These are phyloP conservation scores for Jacaranda mimosifolia DNA, from an alignment of 257 asterid genomes.

Conservation along the genomic window DNA sequence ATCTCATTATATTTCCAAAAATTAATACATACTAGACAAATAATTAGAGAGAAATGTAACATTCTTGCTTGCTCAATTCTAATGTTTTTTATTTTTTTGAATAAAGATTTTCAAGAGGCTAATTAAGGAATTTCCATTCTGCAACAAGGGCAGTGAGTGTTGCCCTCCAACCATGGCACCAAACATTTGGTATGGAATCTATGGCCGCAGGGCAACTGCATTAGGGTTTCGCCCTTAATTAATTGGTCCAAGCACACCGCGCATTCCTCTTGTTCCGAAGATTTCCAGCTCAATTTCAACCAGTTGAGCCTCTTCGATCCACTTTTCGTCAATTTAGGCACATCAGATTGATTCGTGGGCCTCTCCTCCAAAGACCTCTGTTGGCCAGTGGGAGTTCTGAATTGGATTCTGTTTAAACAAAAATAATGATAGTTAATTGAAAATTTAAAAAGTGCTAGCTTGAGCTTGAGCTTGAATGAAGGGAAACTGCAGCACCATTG, in stretches of 20 bases:
- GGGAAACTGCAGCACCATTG: no score
- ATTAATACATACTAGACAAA: no score
- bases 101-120: constrained; percentile 2
- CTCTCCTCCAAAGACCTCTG: constrained; percentile 33
- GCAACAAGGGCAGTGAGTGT: constrained; percentile 79
- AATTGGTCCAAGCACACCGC: constrained; percentile 78
- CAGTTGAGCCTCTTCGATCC: constrained; percentile 61
- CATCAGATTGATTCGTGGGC: constrained; percentile 26
- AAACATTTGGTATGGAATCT: constrained; percentile 71
- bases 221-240: constrained; percentile 47
- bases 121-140: constrained; percentile 55
- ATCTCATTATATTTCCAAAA: no score
- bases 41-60: no score
- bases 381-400: constrained; percentile 28
- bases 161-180: constrained; percentile 76
- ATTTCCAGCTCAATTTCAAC: constrained; percentile 66
- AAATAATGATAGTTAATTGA: not conserved
- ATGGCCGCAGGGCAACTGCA: constrained; percentile 77
- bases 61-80: not conserved
- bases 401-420: not conserved
- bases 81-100: not conserved
- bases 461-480: no score
- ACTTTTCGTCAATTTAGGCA: constrained; percentile 45
- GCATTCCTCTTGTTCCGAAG: constrained; percentile 71
- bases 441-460: no score